A percentile compares a stretch with the other conserved stretches of the same genome.
Conservation (phyloP, 1,284 basidiomycete genomes). For the Microbotryomycetes sp. region DNA sequence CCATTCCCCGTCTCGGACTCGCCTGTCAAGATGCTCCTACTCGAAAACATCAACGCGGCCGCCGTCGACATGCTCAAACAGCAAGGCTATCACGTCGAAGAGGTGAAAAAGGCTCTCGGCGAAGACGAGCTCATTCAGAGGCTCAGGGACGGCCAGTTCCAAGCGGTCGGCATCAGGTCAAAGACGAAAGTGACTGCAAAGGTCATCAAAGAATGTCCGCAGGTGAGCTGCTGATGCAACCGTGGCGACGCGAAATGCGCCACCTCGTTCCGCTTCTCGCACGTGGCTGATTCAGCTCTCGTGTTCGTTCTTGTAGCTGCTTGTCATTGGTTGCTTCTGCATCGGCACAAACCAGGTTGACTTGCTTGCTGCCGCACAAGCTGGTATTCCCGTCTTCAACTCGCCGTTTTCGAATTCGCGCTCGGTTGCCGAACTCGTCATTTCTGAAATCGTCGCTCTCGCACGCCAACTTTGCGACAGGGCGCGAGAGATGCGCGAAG, state of each 20-base stretch:
- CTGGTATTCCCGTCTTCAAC: conserved; percentile 97
- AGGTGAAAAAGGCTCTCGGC: conserved; percentile 73
- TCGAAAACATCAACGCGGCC: conserved; percentile 92
- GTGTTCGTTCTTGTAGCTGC: conserved; percentile 53
- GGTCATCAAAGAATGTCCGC: conserved; percentile 76
- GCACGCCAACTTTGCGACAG: conserved; percentile 93
- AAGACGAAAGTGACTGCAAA: conserved; percentile 93
- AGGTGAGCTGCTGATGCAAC: conserved; percentile 50
- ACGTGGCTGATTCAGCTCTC: not conserved
- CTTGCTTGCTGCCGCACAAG: conserved; percentile 69
- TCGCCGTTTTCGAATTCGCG: conserved; percentile 99
- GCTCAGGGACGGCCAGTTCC: conserved; percentile 72
- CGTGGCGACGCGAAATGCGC: conserved; percentile 6
- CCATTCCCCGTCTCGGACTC: conserved; percentile 22
- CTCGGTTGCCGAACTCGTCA: conserved; percentile 96
- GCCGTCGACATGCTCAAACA: conserved; percentile 74
- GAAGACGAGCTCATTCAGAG: conserved; percentile 80
- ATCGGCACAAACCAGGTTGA: conserved; percentile 98
- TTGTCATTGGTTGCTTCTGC: conserved; percentile 98
- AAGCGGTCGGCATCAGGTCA: conserved; percentile 91
- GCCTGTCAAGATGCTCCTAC: conserved; percentile 56
- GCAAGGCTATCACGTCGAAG: conserved; percentile 91
- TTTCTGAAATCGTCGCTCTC: conserved; percentile 86
- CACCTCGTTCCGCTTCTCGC: not conserved
- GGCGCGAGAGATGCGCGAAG: conserved; percentile 74